These are phyloP conservation scores for Coleophoma cylindrospora DNA, from an alignment of 2,329 filamentous ascomycete genomes.

Conservation along the genomic window DNA sequence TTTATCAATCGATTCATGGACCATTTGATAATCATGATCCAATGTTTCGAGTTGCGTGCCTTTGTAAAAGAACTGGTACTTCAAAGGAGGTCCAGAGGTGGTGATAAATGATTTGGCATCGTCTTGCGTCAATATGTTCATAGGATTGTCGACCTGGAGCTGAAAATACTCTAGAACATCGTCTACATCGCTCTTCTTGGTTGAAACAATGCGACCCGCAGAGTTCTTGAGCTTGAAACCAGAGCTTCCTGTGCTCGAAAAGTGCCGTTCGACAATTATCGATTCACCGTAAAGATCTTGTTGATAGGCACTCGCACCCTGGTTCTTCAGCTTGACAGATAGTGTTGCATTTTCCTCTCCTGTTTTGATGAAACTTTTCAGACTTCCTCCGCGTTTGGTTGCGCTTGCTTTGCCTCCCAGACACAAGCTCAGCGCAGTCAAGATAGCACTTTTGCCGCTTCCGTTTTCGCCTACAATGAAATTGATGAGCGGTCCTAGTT, in stretches of 20 bases:
- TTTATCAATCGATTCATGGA: conserved; percentile 73
- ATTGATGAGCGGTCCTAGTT: conserved; percentile 91
- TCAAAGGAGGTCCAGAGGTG: conserved; percentile 72
- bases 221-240: conserved; percentile 84
- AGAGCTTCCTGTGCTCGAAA: conserved; percentile 67
- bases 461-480: conserved; percentile 98
- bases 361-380: conserved; percentile 89
- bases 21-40: conserved; percentile 83
- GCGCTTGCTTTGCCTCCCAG: conserved; percentile 91
- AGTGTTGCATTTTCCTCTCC: conserved; percentile 73
- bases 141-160: conserved; percentile 91
- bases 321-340: conserved; percentile 84
- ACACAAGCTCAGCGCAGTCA: conserved; percentile 90
- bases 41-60: conserved; percentile 91
- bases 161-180: conserved; percentile 92
- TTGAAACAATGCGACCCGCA: conserved; percentile 67
- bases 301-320: conserved; percentile 79
- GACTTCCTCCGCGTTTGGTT: conserved; percentile 84
- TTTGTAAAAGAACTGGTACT: conserved; percentile 95
- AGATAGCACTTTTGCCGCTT: conserved; percentile 92
- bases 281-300: conserved; percentile 75
- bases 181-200: conserved; percentile 80
- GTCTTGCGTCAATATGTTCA: conserved; percentile 94
- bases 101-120: conserved; percentile 92
- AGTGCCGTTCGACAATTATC: conserved; percentile 88